These are phyloP conservation scores for Saccharomycopsis sp. DNA, from an alignment of 805 yeast genomes.

Conservation along the genomic window DNA sequence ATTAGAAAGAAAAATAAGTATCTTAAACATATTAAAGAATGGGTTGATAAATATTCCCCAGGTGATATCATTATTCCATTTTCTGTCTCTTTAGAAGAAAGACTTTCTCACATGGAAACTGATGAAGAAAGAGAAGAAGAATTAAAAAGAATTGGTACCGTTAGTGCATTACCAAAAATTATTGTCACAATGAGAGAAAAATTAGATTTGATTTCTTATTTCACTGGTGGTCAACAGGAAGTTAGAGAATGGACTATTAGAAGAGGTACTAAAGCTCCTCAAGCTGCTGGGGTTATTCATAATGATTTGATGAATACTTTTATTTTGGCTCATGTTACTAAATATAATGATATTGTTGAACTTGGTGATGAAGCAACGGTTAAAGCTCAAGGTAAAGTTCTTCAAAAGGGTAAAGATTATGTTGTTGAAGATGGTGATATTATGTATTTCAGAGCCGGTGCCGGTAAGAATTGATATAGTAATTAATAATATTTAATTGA, in stretches of 20 bases:
- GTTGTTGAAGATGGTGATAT: conserved; percentile 93
- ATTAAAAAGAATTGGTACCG: conserved; percentile 62
- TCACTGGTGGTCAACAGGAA: conserved; percentile 94
- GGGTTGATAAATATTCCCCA: conserved; percentile 84
- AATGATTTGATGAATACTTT: conserved; percentile 92
- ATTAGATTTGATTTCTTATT: conserved; percentile 81
- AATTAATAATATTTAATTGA: too few species aligned
- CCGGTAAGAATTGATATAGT: conserved; percentile 52
- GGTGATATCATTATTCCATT: conserved; percentile 89
- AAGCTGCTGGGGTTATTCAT: conserved; percentile 97
- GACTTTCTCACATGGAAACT: conserved; percentile 75
- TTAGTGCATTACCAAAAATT: conserved; percentile 77
- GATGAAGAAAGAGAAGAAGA: conserved; percentile 75
- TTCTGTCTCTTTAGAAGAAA: conserved; percentile 87
- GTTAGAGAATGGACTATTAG: conserved; percentile 98
- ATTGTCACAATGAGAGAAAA: conserved; percentile 80
- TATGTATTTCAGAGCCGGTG: conserved; percentile 87
- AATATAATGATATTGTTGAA: conserved; percentile 70
- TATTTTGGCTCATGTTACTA: conserved; percentile 87
- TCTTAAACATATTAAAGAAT: conserved; percentile 68
- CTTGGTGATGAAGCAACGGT: conserved; percentile 72
- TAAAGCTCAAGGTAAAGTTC: conserved; percentile 80
- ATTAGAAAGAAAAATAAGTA: conserved; percentile 83
- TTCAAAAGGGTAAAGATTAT: conserved; percentile 90
- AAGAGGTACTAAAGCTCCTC: conserved; percentile 89